Evolutionary conservation across 345 rosid genomes (phyloP), one percentile per base, ranked within the genome.

Genomic region (Salix dunnii): DNA sequence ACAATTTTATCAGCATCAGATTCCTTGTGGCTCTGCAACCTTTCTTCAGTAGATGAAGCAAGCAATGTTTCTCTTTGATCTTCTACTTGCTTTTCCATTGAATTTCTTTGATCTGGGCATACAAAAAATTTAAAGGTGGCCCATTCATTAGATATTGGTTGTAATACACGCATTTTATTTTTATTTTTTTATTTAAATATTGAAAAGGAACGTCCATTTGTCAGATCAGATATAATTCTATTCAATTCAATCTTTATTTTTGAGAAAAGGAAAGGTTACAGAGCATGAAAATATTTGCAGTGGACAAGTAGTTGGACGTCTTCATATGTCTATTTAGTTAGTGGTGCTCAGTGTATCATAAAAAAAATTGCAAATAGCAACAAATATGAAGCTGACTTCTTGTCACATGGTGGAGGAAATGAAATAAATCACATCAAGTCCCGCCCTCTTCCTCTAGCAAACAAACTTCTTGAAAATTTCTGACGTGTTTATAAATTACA

Each of bases 41-140:
- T 85, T 68, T 87, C 93, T 77, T 87, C 88, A 66, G 85, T 78
- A 64, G 89, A 86, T 81, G 93, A 88, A 36, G 89, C 87, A 85
- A 85, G 82, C 64, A 86, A 82, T 78, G 85, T 74, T 83, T 84
- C 87, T 58, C 79, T 75, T 75, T 84, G 86, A 80, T 83, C 89
- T 61, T 86, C 89, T 30, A 76, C 83, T 61, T 67, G 85, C 67
- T 86, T 89, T 76, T 91, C 91, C 51, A 78, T 72, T 75, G 80
- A 84, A 74, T 85, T 85, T 80, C 79, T 88, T 84, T 85, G 78
- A 65, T 87, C 99, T 92, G 83, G 49, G 79, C 55, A 71, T 30
- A 73, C 20, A 76, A 49, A 65, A 27, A 70, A n/a, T 38, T 46
- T 25, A 10, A 58, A 71, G 28, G 63, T 71, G 61, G 77, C n/a